Evolutionary conservation across 208 protist genomes (phyloP), one percentile per base, ranked within the genome.

Genomic region (Leishmania major): DNA sequence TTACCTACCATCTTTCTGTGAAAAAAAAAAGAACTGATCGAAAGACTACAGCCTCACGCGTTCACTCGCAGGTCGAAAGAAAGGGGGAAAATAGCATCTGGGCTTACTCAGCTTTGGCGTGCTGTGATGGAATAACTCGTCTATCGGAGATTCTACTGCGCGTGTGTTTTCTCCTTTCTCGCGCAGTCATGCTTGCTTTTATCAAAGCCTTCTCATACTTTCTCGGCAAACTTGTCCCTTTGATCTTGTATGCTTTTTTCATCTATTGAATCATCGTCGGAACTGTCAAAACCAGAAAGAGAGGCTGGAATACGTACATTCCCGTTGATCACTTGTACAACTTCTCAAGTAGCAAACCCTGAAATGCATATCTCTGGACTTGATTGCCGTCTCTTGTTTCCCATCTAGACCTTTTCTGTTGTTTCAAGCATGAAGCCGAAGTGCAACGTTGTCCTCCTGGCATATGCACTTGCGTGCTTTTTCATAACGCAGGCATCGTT

Each of bases 391-490:
- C 40, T 72, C 17, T 53, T 45, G 7, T 74, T 17, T 55, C 0
- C 53, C 17, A 43, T 75, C 64, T 73, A 49, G 40, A 53, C 28
- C 25, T 64, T 71, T 81, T 60, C 10, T 35, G 17, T 64, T 31
- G 47, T 31, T 37, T 11, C 49, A 59, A 57, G 49, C n/a, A 59
- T 62, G 35, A 77, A 45, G 31, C 11, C 40, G n/a, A 77, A 62
- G 47, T 47, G 31, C n/a, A 62, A 40, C 47, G 10, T 62, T 43
- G 49, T 11, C 5, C 31, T 77, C 3, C 15, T 77, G 31, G 53
- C 35, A 62, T n/a, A 11, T 35, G 43, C 55, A 40, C n/a, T 47
- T 40, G 69, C 80, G 28, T 81, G 57, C 22, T 7, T 87, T 81
- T 62, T 83, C 60, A 4, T 78, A 40, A 4, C 74, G 3, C 40